Evolutionary conservation across 2,329 filamentous ascomycete genomes (phyloP).

Genomic region (Colletotrichum sp.): DNA sequence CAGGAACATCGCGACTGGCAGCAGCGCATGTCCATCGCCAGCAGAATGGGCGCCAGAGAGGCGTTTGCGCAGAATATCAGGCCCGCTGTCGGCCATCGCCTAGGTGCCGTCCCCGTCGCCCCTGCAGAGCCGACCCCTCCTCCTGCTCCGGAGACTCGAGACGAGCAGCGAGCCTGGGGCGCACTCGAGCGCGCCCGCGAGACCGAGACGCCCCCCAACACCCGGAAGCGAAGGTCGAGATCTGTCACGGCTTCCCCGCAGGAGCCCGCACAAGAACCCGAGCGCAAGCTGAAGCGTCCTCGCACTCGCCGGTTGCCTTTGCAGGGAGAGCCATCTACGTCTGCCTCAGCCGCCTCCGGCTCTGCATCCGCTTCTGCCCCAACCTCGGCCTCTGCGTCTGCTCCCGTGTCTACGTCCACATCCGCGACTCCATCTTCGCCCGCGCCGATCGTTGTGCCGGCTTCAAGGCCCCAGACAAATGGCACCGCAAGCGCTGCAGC

Average conservation of each 20-base stretch:
- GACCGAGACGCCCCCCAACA: constrained; percentile 55
- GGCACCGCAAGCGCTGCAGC: not conserved
- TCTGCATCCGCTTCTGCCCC: not conserved
- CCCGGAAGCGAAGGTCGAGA: constrained; percentile 75
- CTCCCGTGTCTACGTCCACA: constrained; percentile 9
- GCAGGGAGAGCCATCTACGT: constrained; percentile 51
- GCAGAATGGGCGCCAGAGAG: constrained; percentile 75
- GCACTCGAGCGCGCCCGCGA: constrained; percentile 86
- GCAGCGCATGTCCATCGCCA: constrained; percentile 81
- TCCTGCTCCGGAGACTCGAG: constrained; percentile 69
- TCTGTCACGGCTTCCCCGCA: constrained; percentile 75
- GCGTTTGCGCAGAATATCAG: constrained; percentile 70
- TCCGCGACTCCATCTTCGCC: constrained; percentile 23
- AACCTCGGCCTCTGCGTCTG: constrained; percentile 27
- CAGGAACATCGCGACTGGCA: constrained; percentile 78
- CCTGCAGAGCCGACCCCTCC: not conserved
- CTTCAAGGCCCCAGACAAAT: constrained; percentile 20
- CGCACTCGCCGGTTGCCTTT: constrained; percentile 72
- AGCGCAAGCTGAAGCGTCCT: constrained; percentile 86
- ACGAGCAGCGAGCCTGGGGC: constrained; percentile 87
- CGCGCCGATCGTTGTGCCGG: constrained; percentile 21
- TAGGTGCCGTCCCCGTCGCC: constrained; percentile 50
- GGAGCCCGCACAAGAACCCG: constrained; percentile 70
- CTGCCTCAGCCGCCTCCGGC: constrained; percentile 28
- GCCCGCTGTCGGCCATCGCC: constrained; percentile 63